Conservation (phyloP, 257 asterid species). For the Penstemon eatonii region DNA sequence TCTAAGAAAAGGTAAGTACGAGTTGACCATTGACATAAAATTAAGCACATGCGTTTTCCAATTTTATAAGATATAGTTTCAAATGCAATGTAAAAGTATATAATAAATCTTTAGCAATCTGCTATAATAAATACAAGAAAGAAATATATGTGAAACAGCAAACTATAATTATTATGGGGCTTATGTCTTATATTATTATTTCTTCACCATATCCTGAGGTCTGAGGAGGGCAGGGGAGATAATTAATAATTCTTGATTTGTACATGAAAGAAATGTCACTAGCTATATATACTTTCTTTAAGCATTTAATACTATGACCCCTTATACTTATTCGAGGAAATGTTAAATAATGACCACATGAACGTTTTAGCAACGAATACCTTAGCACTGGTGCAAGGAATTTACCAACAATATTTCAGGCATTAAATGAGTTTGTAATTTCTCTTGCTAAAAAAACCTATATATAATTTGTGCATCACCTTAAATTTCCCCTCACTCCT, state of each 20-base stretch:
- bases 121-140: not conserved
- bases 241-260: not conserved
- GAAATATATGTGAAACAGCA: conserved; percentile 1
- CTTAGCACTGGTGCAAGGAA: not conserved
- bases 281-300: not conserved
- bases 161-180: not conserved
- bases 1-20: too few species aligned
- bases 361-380: not conserved
- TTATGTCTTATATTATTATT: too few species aligned
- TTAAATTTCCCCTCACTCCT: too few species aligned
- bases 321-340: not conserved
- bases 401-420: not conserved
- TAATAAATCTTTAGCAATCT: too few species aligned
- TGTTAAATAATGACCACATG: not conserved
- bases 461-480: too few species aligned
- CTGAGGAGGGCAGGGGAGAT: too few species aligned
- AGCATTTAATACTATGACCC: not conserved
- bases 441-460: not conserved
- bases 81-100: too few species aligned
- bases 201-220: too few species aligned
- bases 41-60: too few species aligned
- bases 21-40: too few species aligned
- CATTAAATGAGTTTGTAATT: not conserved
- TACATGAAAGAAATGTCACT: not conserved
- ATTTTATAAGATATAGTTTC: too few species aligned